Base-by-base conservation (phyloP, 2,329 filamentous ascomycete species). In the Teratosphaeriaceae sp. region DNA sequence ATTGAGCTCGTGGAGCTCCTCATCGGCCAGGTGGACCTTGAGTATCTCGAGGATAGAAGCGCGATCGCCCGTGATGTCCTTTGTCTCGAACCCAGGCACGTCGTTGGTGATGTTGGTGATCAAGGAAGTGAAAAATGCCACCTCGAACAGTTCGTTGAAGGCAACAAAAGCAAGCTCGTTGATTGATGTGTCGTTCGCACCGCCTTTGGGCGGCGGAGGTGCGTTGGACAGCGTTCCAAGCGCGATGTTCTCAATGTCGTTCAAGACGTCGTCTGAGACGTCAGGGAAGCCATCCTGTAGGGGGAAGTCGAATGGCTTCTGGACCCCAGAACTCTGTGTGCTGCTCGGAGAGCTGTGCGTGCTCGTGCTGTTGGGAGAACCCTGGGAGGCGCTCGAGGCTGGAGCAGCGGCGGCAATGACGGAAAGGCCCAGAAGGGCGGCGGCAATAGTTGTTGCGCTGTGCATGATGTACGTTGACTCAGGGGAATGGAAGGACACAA, bases 111-210 rank as follows among this genome's bases (percentile, higher is more conserved):
- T 73, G 59, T 87, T 87, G 38, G 67, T 54, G 16, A 85, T 65
- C 11, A 88, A 69, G 3, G 79, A 74, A 31, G 70, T 70, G 69
- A 86, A 87, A 61, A 74, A 87, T 8, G 79, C 78, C 1, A 80
- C 78, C 61, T 87, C 84, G 49, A 83, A 84, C n/a, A 84, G 64
- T 60, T 86, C 84, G 52, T 85, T 85, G 60, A 84, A 78, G 3
- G 79, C 78, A 43, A 87, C 79, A 24, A 85, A 19, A 2, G 13
- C 33, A 34, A 52, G 33, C 39, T 75, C 75, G 20, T 70, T 71
- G 21, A 78, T 65, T 16, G 74, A 76, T 13, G 72, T 19, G 2
- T 61, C 49, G 46, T 70, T 74, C 8, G 24, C 13, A 8, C 8
- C 24, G 24, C 13, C 13, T 27, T 8, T 13, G 13, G 24, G 8